These are phyloP conservation scores for Mortierella sp. DNA, from an alignment of 371 early-diverging fungal genomes.

Conservation along the genomic window DNA sequence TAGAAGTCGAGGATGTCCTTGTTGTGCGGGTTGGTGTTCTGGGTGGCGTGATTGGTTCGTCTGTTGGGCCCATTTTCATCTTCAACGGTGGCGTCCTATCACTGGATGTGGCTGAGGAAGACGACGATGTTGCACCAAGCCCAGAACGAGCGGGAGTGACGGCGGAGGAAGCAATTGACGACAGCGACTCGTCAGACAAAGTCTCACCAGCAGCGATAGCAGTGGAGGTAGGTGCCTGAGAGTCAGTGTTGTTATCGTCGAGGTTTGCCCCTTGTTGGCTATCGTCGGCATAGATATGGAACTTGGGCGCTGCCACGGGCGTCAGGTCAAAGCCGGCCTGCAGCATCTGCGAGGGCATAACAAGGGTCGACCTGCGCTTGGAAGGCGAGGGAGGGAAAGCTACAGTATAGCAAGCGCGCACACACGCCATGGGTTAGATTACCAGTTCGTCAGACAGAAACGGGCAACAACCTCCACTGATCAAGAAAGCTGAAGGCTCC, in stretches of 20 bases:
- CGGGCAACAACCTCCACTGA: background rate
- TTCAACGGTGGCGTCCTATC: slow-evolving; percentile 1
- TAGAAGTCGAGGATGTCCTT: background rate
- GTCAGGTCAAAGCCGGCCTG: slow-evolving; percentile 3
- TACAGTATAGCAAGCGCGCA: background rate
- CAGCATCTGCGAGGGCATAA: slow-evolving; percentile 14
- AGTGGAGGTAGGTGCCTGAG: background rate
- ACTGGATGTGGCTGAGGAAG: slow-evolving; percentile 9
- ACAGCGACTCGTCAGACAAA: background rate
- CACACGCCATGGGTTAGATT: background rate
- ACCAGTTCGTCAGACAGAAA: background rate
- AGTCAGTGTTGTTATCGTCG: background rate
- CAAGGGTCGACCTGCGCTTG: slow-evolving; percentile 28
- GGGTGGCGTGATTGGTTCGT: slow-evolving; percentile 30
- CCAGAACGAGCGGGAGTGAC: background rate
- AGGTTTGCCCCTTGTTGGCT: background rate
- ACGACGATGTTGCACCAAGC: background rate
- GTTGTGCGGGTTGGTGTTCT: slow-evolving; percentile 32
- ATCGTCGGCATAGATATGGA: background rate
- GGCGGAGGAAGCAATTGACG: background rate
- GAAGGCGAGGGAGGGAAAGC: slow-evolving; percentile 29
- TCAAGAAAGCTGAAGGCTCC: background rate
- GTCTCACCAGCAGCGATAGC: background rate
- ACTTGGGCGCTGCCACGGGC: slow-evolving; percentile 22
- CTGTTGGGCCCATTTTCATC: slow-evolving; percentile 7